A percentile compares a stretch with the other conserved stretches of the same genome.
phyloP scores from a whole-genome alignment of 805 yeast species.

The Cyberlindnera veronae region DNA sequence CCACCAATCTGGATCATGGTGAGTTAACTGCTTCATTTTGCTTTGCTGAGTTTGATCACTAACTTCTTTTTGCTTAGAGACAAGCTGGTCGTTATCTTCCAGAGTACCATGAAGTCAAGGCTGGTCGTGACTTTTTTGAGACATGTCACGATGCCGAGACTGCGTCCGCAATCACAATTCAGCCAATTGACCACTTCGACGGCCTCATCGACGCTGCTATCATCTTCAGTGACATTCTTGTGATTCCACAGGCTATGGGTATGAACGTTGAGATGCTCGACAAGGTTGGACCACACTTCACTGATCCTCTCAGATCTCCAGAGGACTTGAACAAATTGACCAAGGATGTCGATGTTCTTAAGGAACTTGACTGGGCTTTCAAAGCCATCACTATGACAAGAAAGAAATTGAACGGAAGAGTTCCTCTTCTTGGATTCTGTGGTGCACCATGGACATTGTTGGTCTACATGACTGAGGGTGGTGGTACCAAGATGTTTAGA shows the following conservation, averaged over 20 bases:
- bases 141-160: constrained; percentile 93
- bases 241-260: constrained; percentile 98
- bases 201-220: constrained; percentile 96
- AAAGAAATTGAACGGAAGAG: constrained; percentile 79
- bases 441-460: constrained; percentile 98
- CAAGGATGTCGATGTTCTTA: constrained; percentile 64
- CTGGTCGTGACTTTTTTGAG: constrained; percentile 82
- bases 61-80: constrained; percentile 39
- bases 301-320: constrained; percentile 76
- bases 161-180: constrained; percentile 92
- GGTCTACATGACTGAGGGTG: constrained; percentile 98
- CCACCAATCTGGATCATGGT: constrained; percentile 97
- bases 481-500: constrained; percentile 88
- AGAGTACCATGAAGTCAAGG: constrained; percentile 89
- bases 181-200: constrained; percentile 85
- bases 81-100: constrained; percentile 95
- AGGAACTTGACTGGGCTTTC: constrained; percentile 91
- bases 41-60: constrained; percentile 1
- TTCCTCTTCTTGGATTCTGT: constrained; percentile 90
- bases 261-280: constrained; percentile 92
- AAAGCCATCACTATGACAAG: constrained; percentile 92
- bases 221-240: constrained; percentile 91
- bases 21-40: background rate
- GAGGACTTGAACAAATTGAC: constrained; percentile 59
- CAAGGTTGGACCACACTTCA: constrained; percentile 91